Evolutionary conservation across 495 filamentous ascomycete genomes (phyloP).

Genomic region (Halenospora varia): DNA sequence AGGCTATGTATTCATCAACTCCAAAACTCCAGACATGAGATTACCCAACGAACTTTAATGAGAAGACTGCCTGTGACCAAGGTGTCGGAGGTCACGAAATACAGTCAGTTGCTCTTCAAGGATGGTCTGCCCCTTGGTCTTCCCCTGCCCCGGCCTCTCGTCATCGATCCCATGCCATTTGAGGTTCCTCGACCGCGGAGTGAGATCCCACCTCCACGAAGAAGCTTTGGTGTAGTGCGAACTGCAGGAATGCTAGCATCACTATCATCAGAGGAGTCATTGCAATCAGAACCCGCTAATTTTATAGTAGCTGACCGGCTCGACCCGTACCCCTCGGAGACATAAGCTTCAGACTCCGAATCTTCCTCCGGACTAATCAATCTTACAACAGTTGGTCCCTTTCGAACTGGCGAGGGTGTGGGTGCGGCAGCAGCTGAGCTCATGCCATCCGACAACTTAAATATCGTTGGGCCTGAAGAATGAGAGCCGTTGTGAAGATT

Average conservation of each 20-base stretch:
- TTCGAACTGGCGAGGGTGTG: conserved; percentile 1
- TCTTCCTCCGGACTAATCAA: conserved; percentile 10
- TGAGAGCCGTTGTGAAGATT: not conserved
- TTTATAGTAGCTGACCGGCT: not conserved
- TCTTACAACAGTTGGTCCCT: conserved; percentile 19
- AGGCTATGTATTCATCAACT: too few species aligned
- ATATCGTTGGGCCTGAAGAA: not conserved
- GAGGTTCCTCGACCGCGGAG: not conserved
- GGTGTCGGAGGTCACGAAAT: not conserved
- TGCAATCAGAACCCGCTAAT: not conserved
- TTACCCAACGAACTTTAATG: not conserved
- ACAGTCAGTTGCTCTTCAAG: not conserved
- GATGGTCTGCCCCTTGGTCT: not conserved
- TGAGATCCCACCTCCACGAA: conserved; percentile 2
- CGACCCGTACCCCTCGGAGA: not conserved
- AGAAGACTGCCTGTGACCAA: not conserved
- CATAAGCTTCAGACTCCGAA: conserved; percentile 4
- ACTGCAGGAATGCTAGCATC: conserved; percentile 20
- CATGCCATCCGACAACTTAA: not conserved
- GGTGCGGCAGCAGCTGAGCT: not conserved
- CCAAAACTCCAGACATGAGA: not conserved
- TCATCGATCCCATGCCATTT: not conserved
- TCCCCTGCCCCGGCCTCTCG: conserved; percentile 5
- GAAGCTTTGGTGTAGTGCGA: conserved; percentile 1
- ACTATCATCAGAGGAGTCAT: conserved; percentile 10